Conservation (phyloP, 257 asterid genomes). For the Solanum piurae region DNA sequence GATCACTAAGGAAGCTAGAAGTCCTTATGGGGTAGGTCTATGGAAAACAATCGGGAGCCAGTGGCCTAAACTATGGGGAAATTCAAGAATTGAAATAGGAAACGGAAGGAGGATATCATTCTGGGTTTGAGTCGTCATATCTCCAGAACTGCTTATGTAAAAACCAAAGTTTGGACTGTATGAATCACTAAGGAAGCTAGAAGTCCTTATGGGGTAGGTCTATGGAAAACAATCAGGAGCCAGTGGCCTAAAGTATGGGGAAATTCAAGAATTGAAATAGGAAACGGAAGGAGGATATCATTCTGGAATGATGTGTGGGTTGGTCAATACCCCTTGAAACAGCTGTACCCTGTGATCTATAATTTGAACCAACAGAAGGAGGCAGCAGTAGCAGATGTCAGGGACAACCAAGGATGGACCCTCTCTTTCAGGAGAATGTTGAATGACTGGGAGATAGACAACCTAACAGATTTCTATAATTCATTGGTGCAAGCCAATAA, state of each 20-base stretch:
- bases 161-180: background rate
- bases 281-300: background rate
- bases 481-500: background rate
- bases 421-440: background rate
- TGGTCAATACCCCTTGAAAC: background rate
- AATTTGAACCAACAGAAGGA: background rate
- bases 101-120: too few relatives aligned
- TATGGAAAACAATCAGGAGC: background rate
- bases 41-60: background rate
- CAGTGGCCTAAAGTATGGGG: background rate
- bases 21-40: background rate
- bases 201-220: background rate
- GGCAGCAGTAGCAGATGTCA: background rate
- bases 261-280: background rate
- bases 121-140: background rate
- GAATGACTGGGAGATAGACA: background rate
- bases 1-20: too few relatives aligned
- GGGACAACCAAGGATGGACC: background rate
- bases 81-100: too few relatives aligned
- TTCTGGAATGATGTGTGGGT: background rate
- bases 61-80: background rate
- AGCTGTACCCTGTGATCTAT: background rate
- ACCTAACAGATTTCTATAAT: background rate
- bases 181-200: too few relatives aligned
- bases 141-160: background rate